These are phyloP conservation scores for Coprinellus aureogranulatus DNA, from an alignment of 768 basidiomycete genomes.

Conservation along the genomic window DNA sequence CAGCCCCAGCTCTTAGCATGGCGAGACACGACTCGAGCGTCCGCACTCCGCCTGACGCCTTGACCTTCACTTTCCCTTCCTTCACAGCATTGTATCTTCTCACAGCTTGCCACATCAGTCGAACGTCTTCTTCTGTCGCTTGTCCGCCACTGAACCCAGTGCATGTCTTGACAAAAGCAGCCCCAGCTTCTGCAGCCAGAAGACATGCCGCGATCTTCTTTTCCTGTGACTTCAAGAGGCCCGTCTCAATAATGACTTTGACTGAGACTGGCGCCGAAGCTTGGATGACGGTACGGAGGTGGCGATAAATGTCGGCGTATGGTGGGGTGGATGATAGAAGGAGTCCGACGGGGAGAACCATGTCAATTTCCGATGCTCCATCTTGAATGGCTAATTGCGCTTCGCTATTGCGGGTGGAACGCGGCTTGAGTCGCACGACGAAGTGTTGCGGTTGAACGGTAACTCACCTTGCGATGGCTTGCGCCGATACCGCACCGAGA, in stretches of 20 bases:
- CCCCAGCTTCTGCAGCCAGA: conserved; percentile 49
- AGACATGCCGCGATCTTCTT: conserved; percentile 45
- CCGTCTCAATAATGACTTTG: conserved; percentile 54
- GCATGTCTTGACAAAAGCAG: conserved; percentile 52
- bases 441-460: not conserved
- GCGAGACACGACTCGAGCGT: conserved; percentile 44
- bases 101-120: conserved; percentile 41
- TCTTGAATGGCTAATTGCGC: conserved; percentile 42
- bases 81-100: conserved; percentile 24
- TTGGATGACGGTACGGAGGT: conserved; percentile 39
- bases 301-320: conserved; percentile 35
- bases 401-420: conserved; percentile 32
- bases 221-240: conserved; percentile 41
- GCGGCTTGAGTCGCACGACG: not conserved
- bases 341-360: conserved; percentile 48
- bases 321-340: conserved; percentile 36
- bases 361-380: conserved; percentile 52
- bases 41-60: conserved; percentile 52
- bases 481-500: conserved; percentile 43
- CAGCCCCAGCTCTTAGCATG: conserved; percentile 49
- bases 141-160: conserved; percentile 51
- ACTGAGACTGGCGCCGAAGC: conserved; percentile 33
- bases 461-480: conserved; percentile 45
- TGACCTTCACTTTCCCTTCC: conserved; percentile 40
- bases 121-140: conserved; percentile 44